Evolutionary conservation across 129 eudicot genomes (phyloP).

Genomic region (Oenanthe sinensis): DNA sequence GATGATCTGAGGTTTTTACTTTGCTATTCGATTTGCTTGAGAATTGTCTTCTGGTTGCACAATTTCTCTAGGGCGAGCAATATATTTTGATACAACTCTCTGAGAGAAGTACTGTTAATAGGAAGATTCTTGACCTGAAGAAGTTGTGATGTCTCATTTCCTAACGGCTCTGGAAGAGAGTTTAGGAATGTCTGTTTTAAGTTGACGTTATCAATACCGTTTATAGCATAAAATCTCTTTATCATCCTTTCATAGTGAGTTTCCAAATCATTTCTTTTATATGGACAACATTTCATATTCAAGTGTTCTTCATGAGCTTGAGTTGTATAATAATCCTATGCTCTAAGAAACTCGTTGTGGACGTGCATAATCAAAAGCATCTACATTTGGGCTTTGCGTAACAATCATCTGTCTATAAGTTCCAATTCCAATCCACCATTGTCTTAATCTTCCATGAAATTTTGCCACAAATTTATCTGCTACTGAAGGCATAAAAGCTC

Average conservation of each 20-base stretch:
- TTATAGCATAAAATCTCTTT: too few species aligned
- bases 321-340: neutral
- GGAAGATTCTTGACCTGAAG: too few species aligned
- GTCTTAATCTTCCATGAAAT: neutral
- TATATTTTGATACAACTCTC: too few species aligned
- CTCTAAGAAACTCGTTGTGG: neutral
- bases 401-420: neutral
- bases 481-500: neutral
- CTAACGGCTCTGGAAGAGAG: neutral
- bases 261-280: too few species aligned
- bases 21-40: too few species aligned
- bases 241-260: too few species aligned
- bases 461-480: neutral
- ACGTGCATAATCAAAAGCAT: neutral
- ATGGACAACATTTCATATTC: too few species aligned
- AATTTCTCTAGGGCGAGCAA: too few species aligned
- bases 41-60: too few species aligned
- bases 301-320: neutral
- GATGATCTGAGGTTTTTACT: neutral
- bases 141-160: neutral
- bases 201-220: too few species aligned
- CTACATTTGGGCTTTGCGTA: neutral
- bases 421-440: neutral
- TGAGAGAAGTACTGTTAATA: too few species aligned
- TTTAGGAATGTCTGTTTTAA: neutral